Evolutionary conservation across 768 basidiomycete genomes (phyloP).

Genomic region (Pisolithus microcarpus): DNA sequence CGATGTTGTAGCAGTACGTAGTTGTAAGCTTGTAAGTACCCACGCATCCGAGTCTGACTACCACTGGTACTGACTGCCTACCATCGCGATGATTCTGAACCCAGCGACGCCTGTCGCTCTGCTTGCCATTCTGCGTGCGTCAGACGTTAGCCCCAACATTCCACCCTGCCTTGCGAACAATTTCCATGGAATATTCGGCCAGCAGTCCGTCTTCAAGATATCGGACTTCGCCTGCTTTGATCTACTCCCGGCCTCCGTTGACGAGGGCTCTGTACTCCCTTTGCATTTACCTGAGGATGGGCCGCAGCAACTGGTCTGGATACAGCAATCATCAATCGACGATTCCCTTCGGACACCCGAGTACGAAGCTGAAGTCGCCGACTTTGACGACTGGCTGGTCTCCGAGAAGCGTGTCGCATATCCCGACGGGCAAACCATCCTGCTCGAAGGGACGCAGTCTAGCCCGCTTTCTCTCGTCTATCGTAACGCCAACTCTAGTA

Average conservation of each 20-base stretch:
- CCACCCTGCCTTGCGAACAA: conserved; percentile 39
- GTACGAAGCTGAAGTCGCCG: conserved; percentile 28
- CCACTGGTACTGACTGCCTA: too few relatives aligned
- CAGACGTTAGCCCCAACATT: conserved; percentile 10
- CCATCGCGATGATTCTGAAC: conserved; percentile 3
- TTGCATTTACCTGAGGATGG: conserved; percentile 17
- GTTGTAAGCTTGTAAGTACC: too few relatives aligned
- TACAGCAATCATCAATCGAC: conserved; percentile 51
- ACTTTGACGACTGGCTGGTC: conserved; percentile 29
- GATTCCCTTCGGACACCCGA: conserved; percentile 30
- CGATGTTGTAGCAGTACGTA: too few relatives aligned
- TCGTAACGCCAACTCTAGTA: conserved; percentile 35
- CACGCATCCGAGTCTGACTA: too few relatives aligned
- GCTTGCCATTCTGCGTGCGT: conserved; percentile 15
- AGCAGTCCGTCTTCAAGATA: conserved; percentile 42
- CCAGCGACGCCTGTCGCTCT: conserved; percentile 6
- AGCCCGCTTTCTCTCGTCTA: conserved; percentile 34
- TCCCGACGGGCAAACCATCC: conserved; percentile 14
- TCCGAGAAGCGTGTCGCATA: conserved; percentile 13
- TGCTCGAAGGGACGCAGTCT: conserved; percentile 7
- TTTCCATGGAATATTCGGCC: conserved; percentile 53
- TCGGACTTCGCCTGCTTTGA: conserved; percentile 36
- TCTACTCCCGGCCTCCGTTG: conserved; percentile 15
- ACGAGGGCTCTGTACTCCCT: conserved; percentile 9
- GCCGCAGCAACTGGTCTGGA: conserved; percentile 48